Percentiles rank a stretch among this genome's conserved stretches.
Conservation (phyloP, 441 rosid species). For the Arabidopsis lyrata region DNA sequence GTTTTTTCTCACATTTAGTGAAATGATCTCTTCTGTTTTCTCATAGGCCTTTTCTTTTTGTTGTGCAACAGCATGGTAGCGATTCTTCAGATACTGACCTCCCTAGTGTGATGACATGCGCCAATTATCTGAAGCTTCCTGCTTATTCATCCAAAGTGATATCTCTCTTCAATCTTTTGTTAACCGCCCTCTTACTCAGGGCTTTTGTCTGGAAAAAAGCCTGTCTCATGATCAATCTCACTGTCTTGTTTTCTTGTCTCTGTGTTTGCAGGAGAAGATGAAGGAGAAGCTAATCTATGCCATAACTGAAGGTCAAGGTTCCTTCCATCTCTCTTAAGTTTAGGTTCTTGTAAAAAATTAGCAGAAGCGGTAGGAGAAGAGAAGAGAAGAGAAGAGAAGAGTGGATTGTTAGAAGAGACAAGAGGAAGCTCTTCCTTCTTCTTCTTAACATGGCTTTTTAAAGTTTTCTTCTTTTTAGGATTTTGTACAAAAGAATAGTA, state of each 20-base stretch:
- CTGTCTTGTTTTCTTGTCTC: neutral
- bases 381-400: slow-evolving; percentile 26
- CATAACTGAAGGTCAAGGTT: slow-evolving; percentile 97
- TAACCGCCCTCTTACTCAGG: neutral
- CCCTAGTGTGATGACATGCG: slow-evolving; percentile 99
- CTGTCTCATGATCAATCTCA: slow-evolving; percentile 32
- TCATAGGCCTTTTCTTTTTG: slow-evolving; percentile 2
- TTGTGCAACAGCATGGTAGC: slow-evolving; percentile 70
- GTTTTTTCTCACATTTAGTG: neutral
- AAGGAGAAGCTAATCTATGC: slow-evolving; percentile 92
- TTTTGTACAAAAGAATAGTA: slow-evolving; percentile 42
- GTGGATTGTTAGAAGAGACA: slow-evolving; percentile 29
- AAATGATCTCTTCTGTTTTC: neutral
- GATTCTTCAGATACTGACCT: slow-evolving; percentile 75
- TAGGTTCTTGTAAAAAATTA: slow-evolving; percentile 32
- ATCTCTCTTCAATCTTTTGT: slow-evolving; percentile 21
- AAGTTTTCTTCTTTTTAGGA: slow-evolving; percentile 18
- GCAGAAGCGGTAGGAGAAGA: slow-evolving; percentile 33
- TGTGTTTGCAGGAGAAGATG: slow-evolving; percentile 84
- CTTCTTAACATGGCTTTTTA: slow-evolving; percentile 24
- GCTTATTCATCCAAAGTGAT: slow-evolving; percentile 91
- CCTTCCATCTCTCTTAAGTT: slow-evolving; percentile 88
- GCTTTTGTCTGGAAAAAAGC: slow-evolving; percentile 11
- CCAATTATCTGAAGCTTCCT: slow-evolving; percentile 95
- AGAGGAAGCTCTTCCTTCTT: slow-evolving; percentile 33